Evolutionary conservation across 176 grass and related monocot genomes (phyloP).

Genomic region (Zea luxurians): DNA sequence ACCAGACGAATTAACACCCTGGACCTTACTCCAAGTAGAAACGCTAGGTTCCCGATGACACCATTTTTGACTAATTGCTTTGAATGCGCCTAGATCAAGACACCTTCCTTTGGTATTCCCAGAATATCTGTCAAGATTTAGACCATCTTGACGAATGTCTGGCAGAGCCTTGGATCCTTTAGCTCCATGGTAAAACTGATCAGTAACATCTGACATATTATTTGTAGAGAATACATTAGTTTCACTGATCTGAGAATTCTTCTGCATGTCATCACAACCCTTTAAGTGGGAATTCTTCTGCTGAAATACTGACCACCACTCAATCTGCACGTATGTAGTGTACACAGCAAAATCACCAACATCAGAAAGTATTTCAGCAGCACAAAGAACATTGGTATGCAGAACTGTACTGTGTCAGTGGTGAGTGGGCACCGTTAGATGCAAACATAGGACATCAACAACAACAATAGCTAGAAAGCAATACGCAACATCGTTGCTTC

Average conservation of each 20-base stretch:
- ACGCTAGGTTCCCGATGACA: conserved; percentile 15
- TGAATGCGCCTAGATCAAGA: conserved; percentile 10
- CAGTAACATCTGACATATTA: conserved; percentile 1
- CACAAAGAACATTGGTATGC: too few relatives aligned
- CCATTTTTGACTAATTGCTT: not conserved
- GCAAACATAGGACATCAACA: too few relatives aligned
- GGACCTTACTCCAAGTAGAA: conserved; percentile 30
- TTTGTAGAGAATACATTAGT: conserved; percentile 24
- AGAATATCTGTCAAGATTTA: conserved; percentile 4
- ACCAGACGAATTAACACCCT: conserved; percentile 30
- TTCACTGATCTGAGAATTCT: conserved; percentile 32
- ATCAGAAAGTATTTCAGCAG: too few relatives aligned
- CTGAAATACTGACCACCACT: too few relatives aligned
- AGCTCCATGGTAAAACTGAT: not conserved
- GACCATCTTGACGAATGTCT: conserved; percentile 23
- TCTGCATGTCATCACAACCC: conserved; percentile 37
- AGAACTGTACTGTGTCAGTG: too few relatives aligned
- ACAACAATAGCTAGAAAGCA: too few relatives aligned
- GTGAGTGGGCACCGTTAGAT: too few relatives aligned
- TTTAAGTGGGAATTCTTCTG: too few relatives aligned
- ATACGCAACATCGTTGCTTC: too few relatives aligned
- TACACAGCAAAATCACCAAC: too few relatives aligned
- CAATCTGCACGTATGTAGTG: too few relatives aligned
- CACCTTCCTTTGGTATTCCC: conserved; percentile 19
- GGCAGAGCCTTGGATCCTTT: conserved; percentile 22